Evolutionary conservation across 257 asterid species (phyloP).

Genomic region (Primulina tabacum): DNA sequence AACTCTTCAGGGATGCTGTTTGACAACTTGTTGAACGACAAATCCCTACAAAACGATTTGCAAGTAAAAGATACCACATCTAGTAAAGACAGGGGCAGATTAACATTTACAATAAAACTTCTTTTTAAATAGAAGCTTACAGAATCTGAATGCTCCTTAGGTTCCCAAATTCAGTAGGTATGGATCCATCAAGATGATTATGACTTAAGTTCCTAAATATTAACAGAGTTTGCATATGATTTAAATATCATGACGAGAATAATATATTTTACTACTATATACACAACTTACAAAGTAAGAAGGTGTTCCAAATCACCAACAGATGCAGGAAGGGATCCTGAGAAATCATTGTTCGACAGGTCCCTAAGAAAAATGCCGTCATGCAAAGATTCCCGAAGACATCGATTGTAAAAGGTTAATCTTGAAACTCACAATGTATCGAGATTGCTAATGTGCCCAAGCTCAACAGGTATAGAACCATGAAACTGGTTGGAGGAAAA

Average conservation of each 20-base stretch:
- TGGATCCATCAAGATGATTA: constrained; percentile 60
- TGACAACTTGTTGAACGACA: constrained; percentile 68
- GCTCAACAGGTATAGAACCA: constrained; percentile 69
- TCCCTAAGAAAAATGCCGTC: constrained; percentile 48
- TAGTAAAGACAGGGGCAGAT: neutral
- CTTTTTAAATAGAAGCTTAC: constrained; percentile 39
- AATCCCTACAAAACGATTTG: constrained; percentile 46
- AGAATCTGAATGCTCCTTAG: constrained; percentile 74
- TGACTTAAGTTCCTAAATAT: constrained; percentile 69
- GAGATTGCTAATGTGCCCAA: constrained; percentile 84
- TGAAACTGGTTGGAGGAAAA: constrained; percentile 74
- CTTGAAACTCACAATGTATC: constrained; percentile 71
- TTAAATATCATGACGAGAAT: neutral
- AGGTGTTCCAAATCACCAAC: constrained; percentile 96
- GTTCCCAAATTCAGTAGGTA: constrained; percentile 79
- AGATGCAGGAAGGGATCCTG: constrained; percentile 80
- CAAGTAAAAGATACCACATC: neutral
- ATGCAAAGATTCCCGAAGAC: constrained; percentile 31
- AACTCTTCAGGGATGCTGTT: constrained; percentile 71
- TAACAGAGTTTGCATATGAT: neutral
- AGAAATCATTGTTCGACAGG: constrained; percentile 73
- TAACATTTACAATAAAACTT: neutral
- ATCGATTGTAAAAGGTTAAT: neutral
- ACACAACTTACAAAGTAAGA: constrained; percentile 64
- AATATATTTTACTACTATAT: neutral